A percentile compares a stretch with the other conserved stretches of the same genome.
These are phyloP conservation scores for Colletotrichum noveboracense DNA, from an alignment of 2,329 filamentous ascomycete species.

Conservation along the genomic window DNA sequence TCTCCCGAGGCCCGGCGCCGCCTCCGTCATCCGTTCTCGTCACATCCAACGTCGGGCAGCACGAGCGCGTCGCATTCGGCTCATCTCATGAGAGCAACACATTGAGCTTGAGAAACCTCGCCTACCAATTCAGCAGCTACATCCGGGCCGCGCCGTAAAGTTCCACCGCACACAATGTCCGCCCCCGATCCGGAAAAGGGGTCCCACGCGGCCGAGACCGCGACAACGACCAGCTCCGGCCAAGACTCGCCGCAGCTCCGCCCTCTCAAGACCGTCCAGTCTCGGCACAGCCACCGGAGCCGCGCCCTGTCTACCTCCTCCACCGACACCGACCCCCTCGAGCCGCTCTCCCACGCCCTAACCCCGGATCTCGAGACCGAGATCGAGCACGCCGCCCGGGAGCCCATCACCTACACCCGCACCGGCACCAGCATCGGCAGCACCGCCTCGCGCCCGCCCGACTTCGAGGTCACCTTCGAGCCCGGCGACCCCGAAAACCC, in stretches of 20 bases:
- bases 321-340: constrained; percentile 23
- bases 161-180: background rate
- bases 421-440: constrained; percentile 45
- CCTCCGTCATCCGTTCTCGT: background rate
- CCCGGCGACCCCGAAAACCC: constrained; percentile 69
- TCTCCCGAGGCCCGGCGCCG: background rate
- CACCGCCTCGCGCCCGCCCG: constrained; percentile 51
- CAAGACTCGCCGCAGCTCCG: constrained; percentile 13
- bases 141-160: background rate
- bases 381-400: constrained; percentile 41
- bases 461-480: constrained; percentile 77
- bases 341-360: constrained; percentile 42
- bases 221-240: constrained; percentile 4
- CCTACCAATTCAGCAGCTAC: background rate
- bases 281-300: constrained; percentile 14
- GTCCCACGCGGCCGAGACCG: constrained; percentile 5
- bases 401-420: constrained; percentile 42
- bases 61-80: background rate
- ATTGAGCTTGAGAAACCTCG: background rate
- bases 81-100: background rate
- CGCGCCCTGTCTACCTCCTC: constrained; percentile 1
- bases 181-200: constrained; percentile 10
- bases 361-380: constrained; percentile 42
- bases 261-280: background rate
- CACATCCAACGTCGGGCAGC: background rate